Base-by-base conservation (phyloP, 2,329 filamentous ascomycete genomes). In the Botrytis byssoidea region DNA sequence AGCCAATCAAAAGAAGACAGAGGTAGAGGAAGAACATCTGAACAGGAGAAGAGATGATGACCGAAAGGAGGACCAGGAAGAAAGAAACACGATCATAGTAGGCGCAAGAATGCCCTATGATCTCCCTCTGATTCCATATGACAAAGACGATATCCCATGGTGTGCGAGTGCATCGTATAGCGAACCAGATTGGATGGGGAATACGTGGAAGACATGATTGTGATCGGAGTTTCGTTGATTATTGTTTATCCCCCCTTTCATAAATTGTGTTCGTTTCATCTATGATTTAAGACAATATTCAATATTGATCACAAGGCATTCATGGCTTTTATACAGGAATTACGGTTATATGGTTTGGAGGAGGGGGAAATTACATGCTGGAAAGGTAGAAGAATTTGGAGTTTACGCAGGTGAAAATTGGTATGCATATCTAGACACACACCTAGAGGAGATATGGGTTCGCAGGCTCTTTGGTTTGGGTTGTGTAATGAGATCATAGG, bases 51-150 rank as follows among this genome's bases (percentile, higher is more conserved):
- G 32, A 22, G 2, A 25, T 55, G 25, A 18, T 14, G 63, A 4
- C 75, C 78, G 12, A 78, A 71, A n/a, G 40, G 48, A 25, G 7
- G 7, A 8, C 0, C 6, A 51, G 14, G 32, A 37, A 18, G 65
- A 67, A 7, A 77, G 77, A 29, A 76, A 67, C 18, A 78, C 77
- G 12, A 79, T 83, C 0, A 76, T 90, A 0, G 86, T 97, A 6
- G 93, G 92, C 0, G 83, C 95, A 42, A 87, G 94, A 25, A 90
- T 97, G 83, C 93, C 94, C n/a, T 97, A 97, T 81, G 90, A 90
- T 81, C 82, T 95, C 10, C 94, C 94, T 0, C 81, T 97, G 42
- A 88, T 88, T 67, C 84, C 84, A 10, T 97, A 97, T 79, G 83
- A 81, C 0, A 76, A 82, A 12, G 81, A 82, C 7, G 93, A 97